Conservation (phyloP, 2,329 filamentous ascomycete genomes). For the Xylaria sp. region DNA sequence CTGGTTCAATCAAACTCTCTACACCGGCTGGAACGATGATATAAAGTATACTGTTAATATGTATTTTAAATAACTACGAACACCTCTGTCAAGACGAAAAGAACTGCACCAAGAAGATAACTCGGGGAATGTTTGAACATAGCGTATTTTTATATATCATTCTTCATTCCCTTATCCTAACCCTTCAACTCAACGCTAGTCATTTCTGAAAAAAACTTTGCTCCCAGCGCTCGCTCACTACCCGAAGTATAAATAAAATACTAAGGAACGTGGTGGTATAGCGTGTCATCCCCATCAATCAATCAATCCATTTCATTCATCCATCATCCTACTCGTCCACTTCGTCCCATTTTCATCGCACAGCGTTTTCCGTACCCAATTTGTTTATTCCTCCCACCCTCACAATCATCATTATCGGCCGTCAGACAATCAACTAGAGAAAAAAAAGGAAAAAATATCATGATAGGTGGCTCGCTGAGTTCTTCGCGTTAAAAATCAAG, state of each 20-base stretch:
- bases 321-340: too few relatives aligned
- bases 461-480: conserved; percentile 36
- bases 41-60: neutral
- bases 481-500: conserved; percentile 31
- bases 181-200: conserved; percentile 11
- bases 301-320: conserved; percentile 4
- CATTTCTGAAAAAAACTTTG: conserved; percentile 7
- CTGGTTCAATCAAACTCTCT: too few relatives aligned
- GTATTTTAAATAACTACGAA: neutral
- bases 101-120: too few relatives aligned
- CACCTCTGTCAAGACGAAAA: neutral
- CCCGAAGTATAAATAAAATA: conserved; percentile 34
- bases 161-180: conserved; percentile 5
- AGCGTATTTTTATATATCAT: conserved; percentile 3
- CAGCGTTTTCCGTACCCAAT: conserved; percentile 25
- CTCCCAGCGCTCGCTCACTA: conserved; percentile 17
- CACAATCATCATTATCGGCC: conserved; percentile 15
- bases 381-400: conserved; percentile 25
- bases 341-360: conserved; percentile 9
- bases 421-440: conserved; percentile 36
- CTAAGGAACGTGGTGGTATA: conserved; percentile 29
- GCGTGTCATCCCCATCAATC: conserved; percentile 25
- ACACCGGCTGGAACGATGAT: neutral
- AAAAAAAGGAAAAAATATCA: conserved; percentile 38
- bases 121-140: neutral